Percentiles rank a stretch among this genome's conserved stretches.
Evolutionary conservation across 2,329 filamentous ascomycete genomes (phyloP).

Genomic region (Colletotrichum sp.): DNA sequence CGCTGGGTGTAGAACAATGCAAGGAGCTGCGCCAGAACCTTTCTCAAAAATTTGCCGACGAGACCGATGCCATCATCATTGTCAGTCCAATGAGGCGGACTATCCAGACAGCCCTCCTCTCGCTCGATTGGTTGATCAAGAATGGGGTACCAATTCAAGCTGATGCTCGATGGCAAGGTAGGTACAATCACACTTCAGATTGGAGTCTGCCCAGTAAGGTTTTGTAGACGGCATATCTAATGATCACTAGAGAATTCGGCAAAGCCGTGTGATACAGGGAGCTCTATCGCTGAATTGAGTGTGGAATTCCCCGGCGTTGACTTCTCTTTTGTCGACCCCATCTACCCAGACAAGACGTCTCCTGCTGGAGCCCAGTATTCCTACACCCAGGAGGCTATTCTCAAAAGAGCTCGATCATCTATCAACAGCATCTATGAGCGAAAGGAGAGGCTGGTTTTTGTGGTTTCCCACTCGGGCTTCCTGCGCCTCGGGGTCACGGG

Average conservation of each 20-base stretch:
- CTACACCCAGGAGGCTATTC: constrained; percentile 55
- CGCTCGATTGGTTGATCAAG: constrained; percentile 62
- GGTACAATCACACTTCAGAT: neutral
- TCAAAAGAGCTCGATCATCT: constrained; percentile 56
- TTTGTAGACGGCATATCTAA: constrained; percentile 59
- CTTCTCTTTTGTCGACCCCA: constrained; percentile 59
- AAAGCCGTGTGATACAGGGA: constrained; percentile 67
- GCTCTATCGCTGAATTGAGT: constrained; percentile 43
- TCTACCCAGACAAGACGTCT: constrained; percentile 67
- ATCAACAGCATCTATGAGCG: constrained; percentile 55
- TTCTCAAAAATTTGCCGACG: constrained; percentile 35
- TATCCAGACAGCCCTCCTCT: constrained; percentile 64
- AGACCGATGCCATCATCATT: constrained; percentile 52
- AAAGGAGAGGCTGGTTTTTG: constrained; percentile 65
- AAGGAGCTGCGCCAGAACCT: constrained; percentile 46
- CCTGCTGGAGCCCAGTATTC: constrained; percentile 50
- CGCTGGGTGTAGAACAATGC: constrained; percentile 55
- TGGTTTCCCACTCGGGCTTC: constrained; percentile 70
- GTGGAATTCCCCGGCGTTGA: constrained; percentile 60
- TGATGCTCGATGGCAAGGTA: constrained; percentile 70
- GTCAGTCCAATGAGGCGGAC: constrained; percentile 70
- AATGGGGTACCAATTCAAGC: constrained; percentile 58
- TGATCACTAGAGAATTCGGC: constrained; percentile 50
- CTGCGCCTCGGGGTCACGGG: constrained; percentile 61
- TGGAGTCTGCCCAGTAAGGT: constrained; percentile 46